Base-by-base conservation (phyloP, 306 rosid species). In the Medicago arabica region DNA sequence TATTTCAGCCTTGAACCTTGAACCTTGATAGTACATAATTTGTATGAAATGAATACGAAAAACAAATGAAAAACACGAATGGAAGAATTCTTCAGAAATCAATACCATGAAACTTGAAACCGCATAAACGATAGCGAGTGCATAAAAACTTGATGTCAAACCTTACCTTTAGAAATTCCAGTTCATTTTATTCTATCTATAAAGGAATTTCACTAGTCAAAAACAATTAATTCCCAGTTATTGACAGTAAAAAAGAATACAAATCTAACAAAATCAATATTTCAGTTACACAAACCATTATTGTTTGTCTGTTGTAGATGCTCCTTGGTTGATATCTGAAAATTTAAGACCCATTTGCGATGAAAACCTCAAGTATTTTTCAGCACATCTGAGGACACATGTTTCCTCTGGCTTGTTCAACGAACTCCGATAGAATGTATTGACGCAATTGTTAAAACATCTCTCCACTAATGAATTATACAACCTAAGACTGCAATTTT, bases 331-430 rank as follows among this genome's bases (percentile, higher is more conserved):
- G 72, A 81, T 9, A 58, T 84, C 87, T 55, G 87, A 71, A 63
- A 77, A 84, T 75, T 80, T 77, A 53, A 54, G 28, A 4, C 87
- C 81, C 16, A 63, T 70, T 47, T 53, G 81, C 28, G 16, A 58
- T 15, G 87, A 84, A 77, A 73, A 74, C 83, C 87, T 81, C 81
- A 74, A 7, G 85, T 61, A 84, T 41, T 84, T 84, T 41, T 69
- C 85, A 61, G 85, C 87, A 69, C 87, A 81, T 40, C 85, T 81
- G 38, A 38, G 68, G 65, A 84, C 85, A 69, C 87, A 84, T 18
- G 85, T 81, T 80, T 84, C 87, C 75, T 84, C 87, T 73, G 18
- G 74, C 78, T 74, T 81, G 68, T 82, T 81, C 67, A 84, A 46
- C 21, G 81, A 63, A 46, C 72, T 70, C 61, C 85, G 83, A 49